Evolutionary conservation across 768 basidiomycete genomes (phyloP).

Genomic region (Suillus subaureus): DNA sequence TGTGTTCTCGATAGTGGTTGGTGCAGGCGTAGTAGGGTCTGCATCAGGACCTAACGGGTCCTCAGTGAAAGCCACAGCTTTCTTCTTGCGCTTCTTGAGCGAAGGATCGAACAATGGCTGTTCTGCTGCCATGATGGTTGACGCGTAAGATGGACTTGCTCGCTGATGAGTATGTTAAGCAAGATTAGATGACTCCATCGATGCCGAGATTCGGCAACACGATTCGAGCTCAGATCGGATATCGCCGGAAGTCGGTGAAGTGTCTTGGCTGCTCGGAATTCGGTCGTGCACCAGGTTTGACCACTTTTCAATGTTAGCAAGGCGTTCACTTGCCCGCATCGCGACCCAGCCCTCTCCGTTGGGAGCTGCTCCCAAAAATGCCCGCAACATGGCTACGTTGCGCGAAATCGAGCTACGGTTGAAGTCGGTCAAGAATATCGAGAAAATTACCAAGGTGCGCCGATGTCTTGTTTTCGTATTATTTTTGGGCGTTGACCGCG

Average conservation of each 20-base stretch:
- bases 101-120: slow-evolving; percentile 85
- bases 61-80: slow-evolving; percentile 82
- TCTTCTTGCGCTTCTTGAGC: slow-evolving; percentile 87
- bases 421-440: slow-evolving; percentile 96
- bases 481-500: slow-evolving; percentile 1
- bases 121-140: slow-evolving; percentile 51
- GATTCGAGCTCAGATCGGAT: slow-evolving; percentile 29
- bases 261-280: slow-evolving; percentile 16
- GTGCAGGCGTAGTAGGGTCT: slow-evolving; percentile 80
- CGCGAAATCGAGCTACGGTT: slow-evolving; percentile 95
- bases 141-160: slow-evolving; percentile 16
- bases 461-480: slow-evolving; percentile 19
- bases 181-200: slow-evolving; percentile 10
- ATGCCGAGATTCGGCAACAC: slow-evolving; percentile 32
- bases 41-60: slow-evolving; percentile 82
- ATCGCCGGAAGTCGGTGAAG: slow-evolving; percentile 41
- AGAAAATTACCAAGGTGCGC: slow-evolving; percentile 98
- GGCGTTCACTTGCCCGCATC: slow-evolving; percentile 49
- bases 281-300: slow-evolving; percentile 17
- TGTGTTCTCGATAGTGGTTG: slow-evolving; percentile 68
- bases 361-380: slow-evolving; percentile 45
- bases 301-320: slow-evolving; percentile 46
- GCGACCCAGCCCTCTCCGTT: slow-evolving; percentile 41
- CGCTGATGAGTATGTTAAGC: slow-evolving; percentile 17
- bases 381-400: slow-evolving; percentile 95